phyloP scores from a whole-genome alignment of 768 basidiomycete genomes.

The Trametes villosa region DNA sequence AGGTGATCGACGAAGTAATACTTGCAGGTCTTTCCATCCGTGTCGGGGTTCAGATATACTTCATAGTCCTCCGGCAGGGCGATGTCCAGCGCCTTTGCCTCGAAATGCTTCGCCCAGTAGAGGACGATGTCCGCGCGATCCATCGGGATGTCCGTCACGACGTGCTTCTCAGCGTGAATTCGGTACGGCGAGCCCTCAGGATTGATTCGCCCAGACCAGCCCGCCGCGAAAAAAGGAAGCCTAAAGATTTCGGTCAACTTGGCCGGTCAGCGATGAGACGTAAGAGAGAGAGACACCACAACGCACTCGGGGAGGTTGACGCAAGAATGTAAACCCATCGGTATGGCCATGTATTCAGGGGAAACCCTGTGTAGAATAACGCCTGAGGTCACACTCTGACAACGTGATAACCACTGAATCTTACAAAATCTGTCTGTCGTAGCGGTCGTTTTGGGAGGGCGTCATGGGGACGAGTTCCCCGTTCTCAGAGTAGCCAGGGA shows the following conservation, averaged over 20 bases:
- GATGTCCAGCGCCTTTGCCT: neutral
- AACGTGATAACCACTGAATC: neutral
- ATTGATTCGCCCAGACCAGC: constrained; percentile 20
- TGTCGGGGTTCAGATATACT: constrained; percentile 17
- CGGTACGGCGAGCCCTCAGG: constrained; percentile 29
- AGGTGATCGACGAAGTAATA: constrained; percentile 32
- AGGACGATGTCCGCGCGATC: neutral
- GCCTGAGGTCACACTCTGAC: too few species aligned
- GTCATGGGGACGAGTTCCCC: constrained; percentile 3
- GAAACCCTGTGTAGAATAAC: neutral
- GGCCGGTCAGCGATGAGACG: too few species aligned
- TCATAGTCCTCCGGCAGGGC: constrained; percentile 18
- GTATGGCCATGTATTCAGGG: constrained; percentile 1
- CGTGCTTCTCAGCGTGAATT: constrained; percentile 4
- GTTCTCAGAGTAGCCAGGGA: neutral
- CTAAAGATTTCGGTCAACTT: too few species aligned
- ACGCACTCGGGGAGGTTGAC: constrained; percentile 1
- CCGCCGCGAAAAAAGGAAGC: neutral
- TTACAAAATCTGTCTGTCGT: neutral
- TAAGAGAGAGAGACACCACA: too few species aligned
- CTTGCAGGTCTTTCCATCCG: constrained; percentile 11
- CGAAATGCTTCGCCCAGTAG: neutral
- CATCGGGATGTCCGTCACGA: constrained; percentile 19
- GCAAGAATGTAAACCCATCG: neutral
- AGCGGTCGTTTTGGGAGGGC: constrained; percentile 10